phyloP scores from a whole-genome alignment of 495 filamentous ascomycete genomes.

The Penicillium simplicissimum region DNA sequence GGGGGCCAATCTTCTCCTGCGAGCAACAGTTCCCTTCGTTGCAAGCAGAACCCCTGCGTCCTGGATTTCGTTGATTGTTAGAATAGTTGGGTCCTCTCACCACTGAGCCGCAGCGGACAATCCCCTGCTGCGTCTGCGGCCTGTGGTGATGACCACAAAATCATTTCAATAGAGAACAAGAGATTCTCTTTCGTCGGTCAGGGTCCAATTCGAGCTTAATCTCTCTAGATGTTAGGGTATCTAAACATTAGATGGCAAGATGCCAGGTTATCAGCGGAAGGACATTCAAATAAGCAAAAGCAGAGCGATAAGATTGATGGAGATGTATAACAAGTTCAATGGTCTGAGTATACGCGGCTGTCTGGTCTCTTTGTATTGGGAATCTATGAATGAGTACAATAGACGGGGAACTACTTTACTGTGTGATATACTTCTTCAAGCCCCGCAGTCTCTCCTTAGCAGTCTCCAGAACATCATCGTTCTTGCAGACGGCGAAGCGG shows the following conservation, averaged over 20 bases:
- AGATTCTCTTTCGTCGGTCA: background rate
- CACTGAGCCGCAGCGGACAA: background rate
- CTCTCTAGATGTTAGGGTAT: background rate
- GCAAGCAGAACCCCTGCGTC: background rate
- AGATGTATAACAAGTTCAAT: background rate
- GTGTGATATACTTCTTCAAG: conserved; percentile 74
- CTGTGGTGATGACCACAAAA: background rate
- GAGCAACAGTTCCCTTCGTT: background rate
- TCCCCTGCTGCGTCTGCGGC: background rate
- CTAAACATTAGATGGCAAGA: background rate
- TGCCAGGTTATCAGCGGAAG: background rate
- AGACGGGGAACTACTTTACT: conserved; percentile 22
- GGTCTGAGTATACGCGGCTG: background rate
- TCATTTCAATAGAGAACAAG: background rate
- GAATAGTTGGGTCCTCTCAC: conserved; percentile 4
- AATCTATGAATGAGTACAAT: conserved; percentile 8
- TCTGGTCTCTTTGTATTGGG: conserved; percentile 1
- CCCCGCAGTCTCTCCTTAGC: conserved; percentile 88
- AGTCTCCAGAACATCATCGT: conserved; percentile 82
- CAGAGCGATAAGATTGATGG: background rate
- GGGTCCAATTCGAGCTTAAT: background rate
- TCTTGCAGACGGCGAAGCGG: conserved; percentile 95
- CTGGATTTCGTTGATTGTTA: conserved; percentile 1
- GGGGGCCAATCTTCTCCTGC: background rate
- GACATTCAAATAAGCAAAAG: background rate